A percentile compares a stretch with the other conserved stretches of the same genome.
Conservation (phyloP, 257 asterid genomes). For the Perilla frutescens region DNA sequence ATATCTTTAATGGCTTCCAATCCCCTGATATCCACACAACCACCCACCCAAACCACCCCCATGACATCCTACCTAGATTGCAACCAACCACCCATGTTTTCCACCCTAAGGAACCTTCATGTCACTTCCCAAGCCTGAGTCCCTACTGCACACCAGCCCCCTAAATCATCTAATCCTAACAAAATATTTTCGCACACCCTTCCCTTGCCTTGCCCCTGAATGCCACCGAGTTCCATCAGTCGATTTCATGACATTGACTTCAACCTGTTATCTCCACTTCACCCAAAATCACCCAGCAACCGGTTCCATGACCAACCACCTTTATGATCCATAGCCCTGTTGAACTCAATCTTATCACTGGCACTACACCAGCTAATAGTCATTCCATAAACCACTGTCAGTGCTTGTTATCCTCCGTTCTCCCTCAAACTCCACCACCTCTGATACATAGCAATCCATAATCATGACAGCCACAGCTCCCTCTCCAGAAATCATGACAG, state of each 20-base stretch:
- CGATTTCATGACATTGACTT: no score
- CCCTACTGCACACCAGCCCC: background rate
- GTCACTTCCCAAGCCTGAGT: no score
- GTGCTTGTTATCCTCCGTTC: background rate
- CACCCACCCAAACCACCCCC: background rate
- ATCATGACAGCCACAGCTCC: background rate
- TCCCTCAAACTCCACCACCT: background rate
- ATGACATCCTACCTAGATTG: background rate
- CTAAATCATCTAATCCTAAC: background rate
- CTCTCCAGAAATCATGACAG: background rate
- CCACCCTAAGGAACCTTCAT: background rate
- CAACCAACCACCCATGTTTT: background rate
- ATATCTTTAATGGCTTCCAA: constrained; percentile 4
- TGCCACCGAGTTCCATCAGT: no score
- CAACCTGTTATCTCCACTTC: no score
- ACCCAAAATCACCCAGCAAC: background rate
- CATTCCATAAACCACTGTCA: constrained; percentile 6
- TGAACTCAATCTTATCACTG: background rate
- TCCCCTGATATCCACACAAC: background rate
- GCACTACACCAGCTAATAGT: background rate
- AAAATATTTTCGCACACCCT: background rate
- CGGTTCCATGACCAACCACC: background rate
- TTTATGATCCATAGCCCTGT: background rate
- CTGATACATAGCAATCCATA: no score
- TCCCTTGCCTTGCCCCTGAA: no score